A percentile compares a stretch with the other conserved stretches of the same genome.
Conservation (phyloP, 192 early-diverging fungal species). For the Coemansia sp. region DNA sequence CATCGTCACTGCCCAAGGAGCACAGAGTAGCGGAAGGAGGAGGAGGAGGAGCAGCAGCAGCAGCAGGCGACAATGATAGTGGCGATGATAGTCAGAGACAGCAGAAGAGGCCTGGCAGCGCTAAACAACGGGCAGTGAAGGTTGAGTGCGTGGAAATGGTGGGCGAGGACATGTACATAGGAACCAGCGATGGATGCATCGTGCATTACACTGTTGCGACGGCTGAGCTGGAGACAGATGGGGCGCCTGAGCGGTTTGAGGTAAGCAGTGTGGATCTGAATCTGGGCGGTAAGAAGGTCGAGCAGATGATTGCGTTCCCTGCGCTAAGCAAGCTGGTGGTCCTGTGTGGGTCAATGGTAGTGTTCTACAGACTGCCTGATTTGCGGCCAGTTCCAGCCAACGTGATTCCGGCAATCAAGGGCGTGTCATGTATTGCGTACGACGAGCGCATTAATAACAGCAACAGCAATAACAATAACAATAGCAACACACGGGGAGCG, state of each 20-base stretch:
- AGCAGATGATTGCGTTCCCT: constrained; percentile 47
- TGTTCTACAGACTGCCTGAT: constrained; percentile 28
- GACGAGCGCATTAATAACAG: constrained; percentile 42
- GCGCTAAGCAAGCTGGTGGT: constrained; percentile 30
- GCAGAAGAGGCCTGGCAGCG: neutral
- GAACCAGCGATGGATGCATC: constrained; percentile 39
- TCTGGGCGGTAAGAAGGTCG: constrained; percentile 38
- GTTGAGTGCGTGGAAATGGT: constrained; percentile 43
- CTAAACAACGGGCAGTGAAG: constrained; percentile 8
- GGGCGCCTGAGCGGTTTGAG: constrained; percentile 15
- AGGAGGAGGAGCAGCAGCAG: neutral
- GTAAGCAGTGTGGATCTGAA: constrained; percentile 28
- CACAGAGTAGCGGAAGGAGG: neutral
- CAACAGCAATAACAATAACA: neutral
- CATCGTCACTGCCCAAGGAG: constrained; percentile 1
- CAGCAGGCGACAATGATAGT: neutral
- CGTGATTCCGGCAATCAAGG: constrained; percentile 28
- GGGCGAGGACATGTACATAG: constrained; percentile 37
- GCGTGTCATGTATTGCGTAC: constrained; percentile 39
- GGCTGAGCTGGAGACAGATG: constrained; percentile 12
- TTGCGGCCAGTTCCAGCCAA: constrained; percentile 18
- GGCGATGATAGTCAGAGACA: neutral
- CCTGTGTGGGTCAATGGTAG: constrained; percentile 38
- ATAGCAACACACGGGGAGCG: constrained; percentile 6
- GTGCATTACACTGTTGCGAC: constrained; percentile 36